These are phyloP conservation scores for Trichosporon inkin DNA, from an alignment of 1,284 basidiomycete species.

Conservation along the genomic window DNA sequence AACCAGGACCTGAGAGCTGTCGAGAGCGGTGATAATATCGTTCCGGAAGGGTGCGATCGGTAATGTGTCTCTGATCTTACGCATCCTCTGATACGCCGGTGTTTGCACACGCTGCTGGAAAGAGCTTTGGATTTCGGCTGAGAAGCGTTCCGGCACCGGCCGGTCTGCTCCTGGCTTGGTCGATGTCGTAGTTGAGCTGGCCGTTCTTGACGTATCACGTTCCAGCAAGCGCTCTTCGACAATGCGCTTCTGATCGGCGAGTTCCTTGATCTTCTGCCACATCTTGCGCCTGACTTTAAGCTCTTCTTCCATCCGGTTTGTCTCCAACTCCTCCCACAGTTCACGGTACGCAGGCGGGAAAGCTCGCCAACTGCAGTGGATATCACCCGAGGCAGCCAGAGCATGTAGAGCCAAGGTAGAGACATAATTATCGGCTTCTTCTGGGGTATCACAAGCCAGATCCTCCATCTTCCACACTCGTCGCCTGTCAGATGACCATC, in stretches of 20 bases:
- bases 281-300: conserved; percentile 63
- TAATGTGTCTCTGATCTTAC: conserved; percentile 63
- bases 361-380: conserved; percentile 51
- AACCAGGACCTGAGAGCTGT: conserved; percentile 80
- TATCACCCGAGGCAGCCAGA: conserved; percentile 56
- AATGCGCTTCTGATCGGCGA: conserved; percentile 58
- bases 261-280: conserved; percentile 66
- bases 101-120: conserved; percentile 62
- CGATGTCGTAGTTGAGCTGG: neutral
- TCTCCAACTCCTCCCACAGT: conserved; percentile 88
- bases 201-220: neutral
- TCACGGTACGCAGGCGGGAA: conserved; percentile 81
- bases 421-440: conserved; percentile 86
- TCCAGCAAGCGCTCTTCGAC: neutral
- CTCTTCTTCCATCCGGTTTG: conserved; percentile 59
- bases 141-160: conserved; percentile 1
- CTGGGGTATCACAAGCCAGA: conserved; percentile 70
- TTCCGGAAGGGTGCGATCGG: conserved; percentile 85
- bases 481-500: conserved; percentile 62
- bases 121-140: conserved; percentile 55
- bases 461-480: conserved; percentile 80
- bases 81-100: conserved; percentile 68
- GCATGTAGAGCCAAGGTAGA: conserved; percentile 78
- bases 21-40: conserved; percentile 68
- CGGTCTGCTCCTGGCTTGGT: neutral